Base-by-base conservation (phyloP, 225 moss, liverwort and hornwort species). In the Pleurozium schreberi region DNA sequence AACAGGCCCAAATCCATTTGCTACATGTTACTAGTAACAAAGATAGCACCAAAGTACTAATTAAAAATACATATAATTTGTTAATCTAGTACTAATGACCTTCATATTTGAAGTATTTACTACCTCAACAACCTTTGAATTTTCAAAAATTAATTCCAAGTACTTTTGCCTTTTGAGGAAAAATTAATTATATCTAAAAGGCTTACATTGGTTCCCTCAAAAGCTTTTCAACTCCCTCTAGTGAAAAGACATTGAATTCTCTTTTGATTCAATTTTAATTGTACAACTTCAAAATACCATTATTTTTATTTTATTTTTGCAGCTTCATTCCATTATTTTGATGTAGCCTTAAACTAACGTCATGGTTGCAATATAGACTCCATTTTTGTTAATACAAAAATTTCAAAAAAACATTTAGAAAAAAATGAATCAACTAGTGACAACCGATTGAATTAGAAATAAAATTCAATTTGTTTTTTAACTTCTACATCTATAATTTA, bases 391-490 rank as follows among this genome's bases (percentile, higher is more conserved):
- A 36, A 38, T 52, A 14, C 2, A 53, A 36, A 31, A 38, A 36
- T 14, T 0, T 10, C 9, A 77, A 57, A 15, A 53, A 0, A 3
- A 22, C 14, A 31, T 0, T 2, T 2, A 3, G 0, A 5, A 21
- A 12, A 73, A 31, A 75, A 31, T 1, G 0, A 5, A 4, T 12
- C 8, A 75, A 34, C 8, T 4, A 50, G 0, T 5, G 5, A 50
- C 0, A 12, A 8, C 2, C 0, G 19, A 2, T 47, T 31, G 36
- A 34, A 52, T 34, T 50, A 50, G 34, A 34, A 50, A 22, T 36
- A 9, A 21, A 36, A 52, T 52, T 20, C 2, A 53, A 36, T 22
- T 49, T 52, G 8, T 8, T n/a, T n/a, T n/a, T n/a, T 21, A 76
- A 52, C 3, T 76, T 36, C 8, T 52, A 76, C 14, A 52, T 76